A percentile compares a stretch with the other conserved stretches of the same genome.
Evolutionary conservation across 2,329 filamentous ascomycete species (phyloP).

Genomic region (Alternaria burnsii): DNA sequence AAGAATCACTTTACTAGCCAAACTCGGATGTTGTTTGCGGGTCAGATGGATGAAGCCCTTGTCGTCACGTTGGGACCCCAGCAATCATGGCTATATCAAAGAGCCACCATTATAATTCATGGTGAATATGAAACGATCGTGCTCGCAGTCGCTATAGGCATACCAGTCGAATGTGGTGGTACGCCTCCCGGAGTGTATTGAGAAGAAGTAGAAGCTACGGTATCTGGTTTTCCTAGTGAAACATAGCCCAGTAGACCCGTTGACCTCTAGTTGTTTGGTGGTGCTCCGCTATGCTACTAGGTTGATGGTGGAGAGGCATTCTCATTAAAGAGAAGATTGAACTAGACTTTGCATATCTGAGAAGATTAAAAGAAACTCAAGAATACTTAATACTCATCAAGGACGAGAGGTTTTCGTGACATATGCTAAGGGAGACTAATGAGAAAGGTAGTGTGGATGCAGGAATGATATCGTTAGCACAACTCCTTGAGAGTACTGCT

Average conservation of each 20-base stretch:
- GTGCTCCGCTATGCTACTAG: no score
- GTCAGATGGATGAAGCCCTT: neutral
- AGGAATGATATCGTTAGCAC: neutral
- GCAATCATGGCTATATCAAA: neutral
- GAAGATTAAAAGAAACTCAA: neutral
- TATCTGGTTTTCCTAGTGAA: neutral
- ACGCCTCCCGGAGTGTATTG: conserved; percentile 1
- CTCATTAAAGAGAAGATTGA: neutral
- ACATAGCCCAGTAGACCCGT: neutral
- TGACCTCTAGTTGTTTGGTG: neutral
- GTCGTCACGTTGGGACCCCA: neutral
- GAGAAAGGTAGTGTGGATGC: neutral
- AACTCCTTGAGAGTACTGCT: neutral
- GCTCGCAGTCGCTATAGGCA: neutral
- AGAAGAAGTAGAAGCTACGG: neutral
- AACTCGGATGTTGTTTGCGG: neutral
- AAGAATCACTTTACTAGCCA: neutral
- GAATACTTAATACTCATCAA: neutral
- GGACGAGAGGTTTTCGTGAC: no score
- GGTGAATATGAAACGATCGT: conserved; percentile 59
- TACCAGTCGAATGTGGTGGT: conserved; percentile 56
- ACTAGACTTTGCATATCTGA: neutral
- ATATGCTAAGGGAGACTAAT: neutral
- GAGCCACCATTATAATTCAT: neutral
- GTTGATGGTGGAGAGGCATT: neutral